phyloP scores from a whole-genome alignment of 306 rosid species.

The Quercus engelmannii region DNA sequence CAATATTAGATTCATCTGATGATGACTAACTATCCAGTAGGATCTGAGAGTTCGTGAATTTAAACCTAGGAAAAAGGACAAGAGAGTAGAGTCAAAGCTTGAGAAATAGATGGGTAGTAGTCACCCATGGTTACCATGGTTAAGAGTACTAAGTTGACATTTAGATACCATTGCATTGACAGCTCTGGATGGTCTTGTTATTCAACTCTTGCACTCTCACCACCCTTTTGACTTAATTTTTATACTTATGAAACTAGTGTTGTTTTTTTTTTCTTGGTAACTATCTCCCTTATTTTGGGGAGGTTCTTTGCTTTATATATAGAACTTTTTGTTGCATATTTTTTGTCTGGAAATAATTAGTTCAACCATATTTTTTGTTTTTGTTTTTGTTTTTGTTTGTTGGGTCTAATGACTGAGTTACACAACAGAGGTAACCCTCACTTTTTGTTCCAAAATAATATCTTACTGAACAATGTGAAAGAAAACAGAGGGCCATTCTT shows the following conservation, averaged over 20 bases:
- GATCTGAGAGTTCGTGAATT: conserved; percentile 13
- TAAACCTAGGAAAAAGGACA: neutral
- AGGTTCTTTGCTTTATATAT: neutral
- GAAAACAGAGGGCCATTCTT: no score
- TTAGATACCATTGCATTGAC: neutral
- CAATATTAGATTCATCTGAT: conserved; percentile 21
- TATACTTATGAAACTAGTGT: neutral
- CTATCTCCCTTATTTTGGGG: neutral
- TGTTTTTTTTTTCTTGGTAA: neutral
- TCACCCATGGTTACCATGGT: neutral
- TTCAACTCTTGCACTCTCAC: neutral
- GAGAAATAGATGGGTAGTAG: conserved; percentile 14
- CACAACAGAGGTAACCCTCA: no score
- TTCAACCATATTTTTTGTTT: no score
- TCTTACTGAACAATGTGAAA: no score
- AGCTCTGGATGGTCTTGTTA: neutral
- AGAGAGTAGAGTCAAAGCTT: neutral
- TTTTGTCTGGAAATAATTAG: neutral
- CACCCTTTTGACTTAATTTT: neutral
- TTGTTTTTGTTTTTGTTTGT: no score
- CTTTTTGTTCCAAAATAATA: no score
- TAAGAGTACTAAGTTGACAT: conserved; percentile 15
- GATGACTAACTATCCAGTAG: conserved; percentile 8
- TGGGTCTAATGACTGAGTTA: no score
- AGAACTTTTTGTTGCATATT: neutral